Conservation (phyloP, 495 filamentous ascomycete genomes). For the Hyphodiscus hymeniophilus region DNA sequence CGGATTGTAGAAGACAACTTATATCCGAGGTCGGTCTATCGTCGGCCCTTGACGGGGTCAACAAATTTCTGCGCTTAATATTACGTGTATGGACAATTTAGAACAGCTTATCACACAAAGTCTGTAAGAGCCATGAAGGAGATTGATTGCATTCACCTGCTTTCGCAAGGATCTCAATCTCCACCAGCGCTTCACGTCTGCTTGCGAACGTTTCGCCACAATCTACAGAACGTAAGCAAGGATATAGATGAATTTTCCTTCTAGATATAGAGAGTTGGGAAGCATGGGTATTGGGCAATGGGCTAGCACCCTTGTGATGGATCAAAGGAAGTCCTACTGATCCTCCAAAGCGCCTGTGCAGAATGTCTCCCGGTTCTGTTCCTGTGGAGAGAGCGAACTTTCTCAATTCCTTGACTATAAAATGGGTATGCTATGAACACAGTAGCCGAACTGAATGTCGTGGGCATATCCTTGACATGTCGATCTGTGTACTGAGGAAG, state of each 20-base stretch:
- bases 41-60: too few species aligned
- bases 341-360: not conserved
- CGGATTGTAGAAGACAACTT: not conserved
- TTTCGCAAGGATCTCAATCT: constrained; percentile 1
- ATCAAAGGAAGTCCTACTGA: not conserved
- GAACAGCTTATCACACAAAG: not conserved
- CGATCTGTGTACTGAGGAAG: not conserved
- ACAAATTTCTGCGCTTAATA: not conserved
- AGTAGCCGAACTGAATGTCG: not conserved
- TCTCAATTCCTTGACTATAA: not conserved
- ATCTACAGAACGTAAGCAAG: not conserved
- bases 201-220: not conserved
- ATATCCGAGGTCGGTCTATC: too few species aligned
- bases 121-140: not conserved
- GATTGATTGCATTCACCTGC: not conserved
- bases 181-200: not conserved
- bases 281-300: not conserved
- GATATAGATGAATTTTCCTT: not conserved
- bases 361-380: not conserved
- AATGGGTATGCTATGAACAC: not conserved
- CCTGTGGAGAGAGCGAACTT: not conserved
- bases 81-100: not conserved
- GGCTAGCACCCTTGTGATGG: not conserved
- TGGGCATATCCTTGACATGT: not conserved
- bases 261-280: not conserved